Base-by-base conservation (phyloP, 2,329 filamentous ascomycete genomes). In the Calonectria pseudoreteaudii region DNA sequence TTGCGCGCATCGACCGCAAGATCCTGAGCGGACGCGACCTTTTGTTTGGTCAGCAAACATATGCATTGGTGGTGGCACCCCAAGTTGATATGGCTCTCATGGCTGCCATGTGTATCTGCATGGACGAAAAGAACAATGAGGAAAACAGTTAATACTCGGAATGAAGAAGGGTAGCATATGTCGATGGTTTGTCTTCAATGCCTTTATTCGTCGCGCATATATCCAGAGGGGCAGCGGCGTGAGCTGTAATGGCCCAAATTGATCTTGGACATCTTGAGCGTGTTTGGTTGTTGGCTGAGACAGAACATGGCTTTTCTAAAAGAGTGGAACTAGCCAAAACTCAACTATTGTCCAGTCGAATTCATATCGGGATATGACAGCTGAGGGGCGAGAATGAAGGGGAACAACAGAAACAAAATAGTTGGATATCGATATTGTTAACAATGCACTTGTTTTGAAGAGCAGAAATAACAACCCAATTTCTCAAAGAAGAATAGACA, bases 31-130 rank as follows among this genome's bases (percentile, higher is more conserved):
- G 85, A 41, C 85, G 91, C 38, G 88, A 94, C 78, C 80, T 93
- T 2, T 81, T 93, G 30, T 89, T 88, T 50, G 90, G 88, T 13
- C 88, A 92, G 84, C 91, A 94, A 84, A 93, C 91, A 5, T 94
- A 94, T 76, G 89, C 87, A 1, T 87, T 94, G 7, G 87, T 87
- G 0, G 87, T 94, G 8, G 92, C 92, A 1, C 91, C 92, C 0
- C 90, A 90, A 20, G 90, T 93, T 9, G 93, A 95, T 79, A 87
- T 93, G 83, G 89, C 91, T 5, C 80, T 94, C 60, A 89, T 94
- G 76, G 90, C 88, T 0, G 93, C 92, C 14, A 85, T 94, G 79
- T 94, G 92, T 80, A 91, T 94, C 67, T 91, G 90, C 74, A 84
- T 94, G 73, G 93, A 94, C 76, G 92, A 94, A 87, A 89, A 89